Evolutionary conservation across 305 asterid genomes (phyloP), one percentile per base, ranked within the genome.

Genomic region (Solanum aculeatissimum): DNA sequence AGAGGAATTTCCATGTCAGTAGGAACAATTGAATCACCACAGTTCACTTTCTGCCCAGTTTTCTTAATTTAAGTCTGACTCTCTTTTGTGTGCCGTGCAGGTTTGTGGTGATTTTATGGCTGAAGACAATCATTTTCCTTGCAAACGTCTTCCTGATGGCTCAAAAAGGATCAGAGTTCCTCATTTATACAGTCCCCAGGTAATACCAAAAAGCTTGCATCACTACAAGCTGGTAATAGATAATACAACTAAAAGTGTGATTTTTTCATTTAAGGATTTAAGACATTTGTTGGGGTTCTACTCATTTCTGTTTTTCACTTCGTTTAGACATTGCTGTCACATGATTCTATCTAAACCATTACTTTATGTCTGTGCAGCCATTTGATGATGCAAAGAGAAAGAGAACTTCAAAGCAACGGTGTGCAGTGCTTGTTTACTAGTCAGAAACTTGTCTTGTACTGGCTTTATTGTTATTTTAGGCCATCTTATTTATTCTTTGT

Each of bases 111-210:
- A 89, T 53, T 65, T 51, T 84, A 83, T 88, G 47, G 85, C 87
- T 29, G 83, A 71, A 4, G 95, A 91, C 68, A 68, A 80, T 81
- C 90, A 86, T 27, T 84, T 87, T 83, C 91, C 95, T 2, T 88
- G 84, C 84, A 94, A 95, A 87, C 97, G 98, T 38, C 80, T 94
- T 43, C 98, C 98, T 4, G 99, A 97, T 90, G 98, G 98, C 65
- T 97, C 99, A 54, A 97, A 97, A 89, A 92, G 99, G 85, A 90
- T 97, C 47, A 91, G 91, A 21, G 87, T 92, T 21, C 98, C 97
- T 38, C 91, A 70, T 58, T 89, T 88, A 19, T 86, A 82, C 89
- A 91, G 89, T 89, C 92, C 94, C 32, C 95, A 89, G 98, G 99
- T 97, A 90, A 45, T 21, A 29, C 32, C 62, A 15, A 16, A 15